A percentile compares a stretch with the other conserved stretches of the same genome.
These are phyloP conservation scores for Phytophthora litchii DNA, from an alignment of 352 stramenopile species.

Conservation along the genomic window DNA sequence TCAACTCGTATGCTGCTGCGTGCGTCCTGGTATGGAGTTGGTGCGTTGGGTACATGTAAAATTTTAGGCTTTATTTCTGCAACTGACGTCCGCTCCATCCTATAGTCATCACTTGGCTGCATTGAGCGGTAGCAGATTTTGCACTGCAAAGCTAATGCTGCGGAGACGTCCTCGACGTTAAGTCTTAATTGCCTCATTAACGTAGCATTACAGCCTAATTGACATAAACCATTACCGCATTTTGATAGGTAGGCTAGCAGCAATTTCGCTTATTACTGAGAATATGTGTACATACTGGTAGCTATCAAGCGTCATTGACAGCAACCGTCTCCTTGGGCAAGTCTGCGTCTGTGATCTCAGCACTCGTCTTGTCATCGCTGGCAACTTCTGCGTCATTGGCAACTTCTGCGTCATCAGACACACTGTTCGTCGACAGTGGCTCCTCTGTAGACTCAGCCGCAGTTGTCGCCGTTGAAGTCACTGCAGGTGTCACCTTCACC, in stretches of 20 bases:
- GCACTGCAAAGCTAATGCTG: no score
- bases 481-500: conserved; percentile 1
- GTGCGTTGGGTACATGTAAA: no score
- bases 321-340: conserved; percentile 4
- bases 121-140: no score
- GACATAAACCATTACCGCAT: conserved; percentile 1
- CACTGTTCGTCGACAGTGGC: background rate
- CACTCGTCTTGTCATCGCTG: background rate
- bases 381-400: background rate
- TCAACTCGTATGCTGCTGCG: no score
- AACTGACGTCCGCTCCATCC: no score
- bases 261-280: background rate
- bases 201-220: background rate
- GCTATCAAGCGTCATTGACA: conserved; percentile 18
- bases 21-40: no score
- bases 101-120: no score
- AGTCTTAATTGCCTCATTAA: background rate
- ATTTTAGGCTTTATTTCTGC: no score
- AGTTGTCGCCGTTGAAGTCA: background rate
- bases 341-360: background rate
- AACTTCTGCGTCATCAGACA: conserved; percentile 1
- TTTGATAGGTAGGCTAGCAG: conserved; percentile 2
- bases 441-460: background rate
- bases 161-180: no score
- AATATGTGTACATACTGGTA: conserved; percentile 14